phyloP scores from a whole-genome alignment of 305 asterid genomes.

The Fraxinus dipetala region DNA sequence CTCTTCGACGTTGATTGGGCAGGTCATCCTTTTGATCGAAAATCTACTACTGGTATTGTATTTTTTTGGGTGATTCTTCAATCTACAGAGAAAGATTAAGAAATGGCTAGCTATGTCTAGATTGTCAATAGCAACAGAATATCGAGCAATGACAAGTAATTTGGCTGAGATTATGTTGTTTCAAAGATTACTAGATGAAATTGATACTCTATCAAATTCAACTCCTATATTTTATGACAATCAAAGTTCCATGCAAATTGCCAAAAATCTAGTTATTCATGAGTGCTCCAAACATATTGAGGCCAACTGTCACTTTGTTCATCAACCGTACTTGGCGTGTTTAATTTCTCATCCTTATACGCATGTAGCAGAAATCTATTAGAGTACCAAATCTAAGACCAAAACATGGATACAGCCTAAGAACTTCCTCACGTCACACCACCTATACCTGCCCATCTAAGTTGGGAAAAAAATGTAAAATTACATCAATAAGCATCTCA shows the following conservation, averaged over 20 bases:
- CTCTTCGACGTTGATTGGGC: background rate
- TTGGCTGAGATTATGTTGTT: background rate
- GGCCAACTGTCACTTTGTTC: background rate
- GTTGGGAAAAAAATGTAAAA: background rate
- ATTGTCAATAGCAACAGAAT: background rate
- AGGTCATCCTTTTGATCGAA: background rate
- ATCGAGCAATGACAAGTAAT: background rate
- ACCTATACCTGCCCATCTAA: background rate
- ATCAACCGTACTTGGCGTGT: background rate
- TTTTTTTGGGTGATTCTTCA: background rate
- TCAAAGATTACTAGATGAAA: background rate
- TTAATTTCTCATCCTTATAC: background rate
- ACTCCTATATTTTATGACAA: background rate
- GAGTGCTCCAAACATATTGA: background rate
- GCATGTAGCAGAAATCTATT: background rate
- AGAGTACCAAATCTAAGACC: background rate
- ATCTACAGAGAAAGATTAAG: background rate
- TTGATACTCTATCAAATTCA: background rate
- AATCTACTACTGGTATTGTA: background rate
- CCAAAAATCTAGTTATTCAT: background rate
- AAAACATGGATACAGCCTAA: background rate
- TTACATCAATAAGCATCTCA: background rate
- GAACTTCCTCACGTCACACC: background rate
- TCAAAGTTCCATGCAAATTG: background rate
- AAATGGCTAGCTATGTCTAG: background rate